Percentiles rank a stretch among this genome's conserved stretches.
Conservation (phyloP, 1,284 basidiomycete species). For the Trichosporon faecale region DNA sequence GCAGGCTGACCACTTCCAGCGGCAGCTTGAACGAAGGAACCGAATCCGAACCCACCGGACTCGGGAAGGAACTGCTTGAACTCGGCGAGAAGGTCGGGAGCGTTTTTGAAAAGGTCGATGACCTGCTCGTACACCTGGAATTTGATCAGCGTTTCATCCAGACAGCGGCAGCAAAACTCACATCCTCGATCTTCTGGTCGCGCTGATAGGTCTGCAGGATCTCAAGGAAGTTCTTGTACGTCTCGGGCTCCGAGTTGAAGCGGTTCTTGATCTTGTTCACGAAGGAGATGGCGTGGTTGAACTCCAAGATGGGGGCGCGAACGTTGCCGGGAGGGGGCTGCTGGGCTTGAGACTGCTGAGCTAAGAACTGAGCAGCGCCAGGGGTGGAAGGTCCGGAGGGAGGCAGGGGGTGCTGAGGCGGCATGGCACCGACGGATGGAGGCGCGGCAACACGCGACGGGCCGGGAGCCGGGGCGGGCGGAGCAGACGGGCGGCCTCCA, state of each 20-base stretch:
- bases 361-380: conserved; percentile 43
- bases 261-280: conserved; percentile 98
- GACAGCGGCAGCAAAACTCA: conserved; percentile 53
- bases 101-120: conserved; percentile 84
- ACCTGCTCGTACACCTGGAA: conserved; percentile 85
- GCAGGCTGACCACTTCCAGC: conserved; percentile 12
- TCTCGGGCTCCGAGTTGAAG: conserved; percentile 86
- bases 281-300: conserved; percentile 97
- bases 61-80: conserved; percentile 96
- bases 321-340: conserved; percentile 25
- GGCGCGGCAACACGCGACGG: conserved; percentile 36
- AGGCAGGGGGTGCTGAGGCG: conserved; percentile 38
- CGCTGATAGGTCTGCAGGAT: conserved; percentile 97
- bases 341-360: conserved; percentile 25
- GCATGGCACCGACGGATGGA: conserved; percentile 25
- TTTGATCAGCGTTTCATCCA: conserved; percentile 20
- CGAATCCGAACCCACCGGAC: conserved; percentile 46
- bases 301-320: conserved; percentile 62
- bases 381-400: conserved; percentile 38
- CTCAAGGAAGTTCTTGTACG: conserved; percentile 97
- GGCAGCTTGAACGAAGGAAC: conserved; percentile 39
- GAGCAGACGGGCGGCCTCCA: conserved; percentile 31
- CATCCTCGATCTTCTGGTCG: conserved; percentile 84
- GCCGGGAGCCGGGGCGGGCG: conserved; percentile 38
- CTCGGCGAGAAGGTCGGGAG: conserved; percentile 86